Evolutionary conservation across 106 monocot genomes (phyloP), one percentile per base, ranked within the genome.

Genomic region (Acorus calamus): DNA sequence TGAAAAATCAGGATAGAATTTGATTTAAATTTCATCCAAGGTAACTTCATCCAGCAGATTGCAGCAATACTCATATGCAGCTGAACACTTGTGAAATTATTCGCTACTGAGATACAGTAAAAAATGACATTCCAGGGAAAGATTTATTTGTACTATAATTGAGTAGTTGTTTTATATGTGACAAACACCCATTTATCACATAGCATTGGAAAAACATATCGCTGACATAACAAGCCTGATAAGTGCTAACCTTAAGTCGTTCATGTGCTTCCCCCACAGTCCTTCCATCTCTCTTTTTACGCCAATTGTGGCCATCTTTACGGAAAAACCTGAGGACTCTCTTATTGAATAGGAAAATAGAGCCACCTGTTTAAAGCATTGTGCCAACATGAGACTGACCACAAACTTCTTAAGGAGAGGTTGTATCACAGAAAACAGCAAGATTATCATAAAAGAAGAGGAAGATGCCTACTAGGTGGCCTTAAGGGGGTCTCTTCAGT

Each of bases 331-430:
- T 63, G 56, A 76, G 73, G 13, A 87, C 76, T 66, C 87, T 90
- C 6, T 67, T 63, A 73, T 96, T 96, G 75, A 80, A 87, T 57
- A 96, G 81, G 55, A 87, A 83, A 52, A 90, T 69, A 57, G 82
- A 80, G 47, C 94, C 94, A 85, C 90, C 94, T 96, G 54, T 69
- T 48, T 14, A 72, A 2, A 53, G 28, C 28, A 28, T 28, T 28
- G 28, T 28, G 28, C 28, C 1, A 28, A 28, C 28, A 28, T 28
- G 28, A 28, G 28, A 44, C 57, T 10, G 5, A 50, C 5, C 52
- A 6, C 12, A 48, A 14, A 7, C n/a, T 52, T 55, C 4, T 8
- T 49, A 49, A 41, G 4, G 11, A 4, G 12, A 42, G 3, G 47
- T 41, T 5, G 57, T 8, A 57, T 41, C 12, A 60, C 44, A 8